Evolutionary conservation across 371 early-diverging fungal genomes (phyloP).

Genomic region (Haplosporangium sp.): DNA sequence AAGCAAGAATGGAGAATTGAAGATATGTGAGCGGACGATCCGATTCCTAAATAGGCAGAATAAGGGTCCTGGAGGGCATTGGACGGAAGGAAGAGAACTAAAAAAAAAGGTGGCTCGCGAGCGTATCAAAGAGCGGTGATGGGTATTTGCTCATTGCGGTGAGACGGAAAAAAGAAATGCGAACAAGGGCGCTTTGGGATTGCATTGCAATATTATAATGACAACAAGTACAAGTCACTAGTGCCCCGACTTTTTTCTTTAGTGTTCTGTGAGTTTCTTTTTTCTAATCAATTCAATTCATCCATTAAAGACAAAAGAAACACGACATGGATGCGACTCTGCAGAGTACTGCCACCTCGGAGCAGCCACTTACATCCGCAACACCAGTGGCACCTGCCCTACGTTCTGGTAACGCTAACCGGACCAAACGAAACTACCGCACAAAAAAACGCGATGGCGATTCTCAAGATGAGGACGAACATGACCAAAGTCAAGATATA

Average conservation of each 20-base stretch:
- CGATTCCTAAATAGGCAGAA: too few relatives aligned
- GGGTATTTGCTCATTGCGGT: too few relatives aligned
- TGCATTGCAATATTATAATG: too few relatives aligned
- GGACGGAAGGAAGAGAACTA: too few relatives aligned
- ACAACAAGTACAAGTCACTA: background rate
- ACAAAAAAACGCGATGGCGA: slow-evolving; percentile 19
- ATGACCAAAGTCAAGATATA: background rate
- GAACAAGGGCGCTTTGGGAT: too few relatives aligned
- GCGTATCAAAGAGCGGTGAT: too few relatives aligned
- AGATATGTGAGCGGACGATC: too few relatives aligned
- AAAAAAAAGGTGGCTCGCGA: too few relatives aligned
- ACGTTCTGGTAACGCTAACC: slow-evolving; percentile 7
- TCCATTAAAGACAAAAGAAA: background rate
- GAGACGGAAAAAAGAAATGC: background rate
- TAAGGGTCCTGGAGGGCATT: too few relatives aligned
- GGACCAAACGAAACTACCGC: slow-evolving; percentile 39
- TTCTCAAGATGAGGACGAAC: slow-evolving; percentile 4
- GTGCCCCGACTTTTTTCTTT: background rate
- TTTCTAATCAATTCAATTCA: background rate
- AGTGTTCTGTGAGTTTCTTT: background rate
- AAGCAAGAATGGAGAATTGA: too few relatives aligned
- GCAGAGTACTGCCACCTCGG: background rate
- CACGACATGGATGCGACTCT: slow-evolving; percentile 20
- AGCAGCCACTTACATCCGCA: background rate
- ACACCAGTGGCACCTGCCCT: background rate